Base-by-base conservation (phyloP, 345 rosid species). In the Linum tenue region DNA sequence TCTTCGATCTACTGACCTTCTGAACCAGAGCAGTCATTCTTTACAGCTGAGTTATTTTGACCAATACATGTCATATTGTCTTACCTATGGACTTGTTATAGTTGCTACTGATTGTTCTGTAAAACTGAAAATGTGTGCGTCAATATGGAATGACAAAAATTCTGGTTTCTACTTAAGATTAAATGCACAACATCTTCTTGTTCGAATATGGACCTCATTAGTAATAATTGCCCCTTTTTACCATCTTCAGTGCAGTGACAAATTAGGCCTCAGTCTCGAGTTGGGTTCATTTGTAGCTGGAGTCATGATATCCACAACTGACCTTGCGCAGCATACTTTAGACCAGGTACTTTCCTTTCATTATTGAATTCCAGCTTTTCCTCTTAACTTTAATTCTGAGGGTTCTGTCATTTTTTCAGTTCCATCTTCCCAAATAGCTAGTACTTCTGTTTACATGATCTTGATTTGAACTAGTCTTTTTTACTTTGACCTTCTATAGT, bases 231-330 rank as follows among this genome's bases (percentile, higher is more conserved):
- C 61, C 75, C 76, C 69, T 69, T 76, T 73, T 53, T 55, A 80
- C 60, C 59, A 68, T 76, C 53, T 76, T 86, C 99, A 95, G 99
- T 87, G 99, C 94, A 95, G 98, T 70, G 99, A 95, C 84, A 91
- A 91, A 86, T 78, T 95, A 78, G 99, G 99, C 57, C 96, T 91
- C 66, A 95, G 99, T 82, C 99, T 95, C 63, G 99, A 95, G 84
- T 73, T 95, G 75, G 98, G 98, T 78, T 95, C 99, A 56, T 95
- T 95, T 68, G 78, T 95, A 73, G 99, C 99, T 70, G 99, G 99
- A 61, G 96, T 95, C 69, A 95, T 95, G 99, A 82, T 95, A 74
- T 95, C 99, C 62, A 89, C 98, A 65, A 85, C 98, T 2, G 98
- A 95, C 14, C 91, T 95, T 74, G 91, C 91, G 48, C 91, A 89